Base-by-base conservation (phyloP, 2,329 filamentous ascomycete species). In the Trichoderma afroharzianum region DNA sequence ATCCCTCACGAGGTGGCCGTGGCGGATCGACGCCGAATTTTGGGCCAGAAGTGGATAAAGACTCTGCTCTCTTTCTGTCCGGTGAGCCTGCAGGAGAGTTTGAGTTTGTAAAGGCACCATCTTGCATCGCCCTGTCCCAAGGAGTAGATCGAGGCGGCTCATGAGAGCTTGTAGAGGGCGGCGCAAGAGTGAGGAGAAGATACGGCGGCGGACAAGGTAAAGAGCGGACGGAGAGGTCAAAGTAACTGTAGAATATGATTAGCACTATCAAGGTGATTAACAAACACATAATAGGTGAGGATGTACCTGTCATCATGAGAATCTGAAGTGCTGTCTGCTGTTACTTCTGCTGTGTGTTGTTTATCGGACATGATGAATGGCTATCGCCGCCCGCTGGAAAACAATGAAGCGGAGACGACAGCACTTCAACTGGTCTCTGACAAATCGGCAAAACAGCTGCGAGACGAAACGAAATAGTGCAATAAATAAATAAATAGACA, bases 1-100 rank as follows among this genome's bases (percentile, higher is more conserved):
- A 83, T 53, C 88, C 87, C 58, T 85, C 82, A 63, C 80, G 85
- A 68, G 88, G 80, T n/a, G 85, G 83, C 2, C 88, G 84, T 28
- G 88, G 88, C 3, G 88, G 88, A 70, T 90, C 87, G 32, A 86
- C 77, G 18, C 77, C 78, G 21, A 78, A 81, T 7, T 69, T 71
- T 28, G 74, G 26, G 18, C 47, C 43, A n/a, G 72, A 32, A 11
- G 53, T 33, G n/a, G 71, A 59, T 14, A 32, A 64, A 15, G 18
- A 68, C 5, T 26, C 36, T 4, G 33, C 39, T 21, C 66, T 72
- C 68, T 18, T 43, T 68, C 63, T 63, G 18, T 50, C 59, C 3
- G 33, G 62, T 18, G 62, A 68, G 8, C 15, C 50, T 11, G 57
- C 26, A 30, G 68, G 68, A 9, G 71, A 71, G 5, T 55, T 58